phyloP scores from a whole-genome alignment of 805 yeast species.

The Candida argentea region DNA sequence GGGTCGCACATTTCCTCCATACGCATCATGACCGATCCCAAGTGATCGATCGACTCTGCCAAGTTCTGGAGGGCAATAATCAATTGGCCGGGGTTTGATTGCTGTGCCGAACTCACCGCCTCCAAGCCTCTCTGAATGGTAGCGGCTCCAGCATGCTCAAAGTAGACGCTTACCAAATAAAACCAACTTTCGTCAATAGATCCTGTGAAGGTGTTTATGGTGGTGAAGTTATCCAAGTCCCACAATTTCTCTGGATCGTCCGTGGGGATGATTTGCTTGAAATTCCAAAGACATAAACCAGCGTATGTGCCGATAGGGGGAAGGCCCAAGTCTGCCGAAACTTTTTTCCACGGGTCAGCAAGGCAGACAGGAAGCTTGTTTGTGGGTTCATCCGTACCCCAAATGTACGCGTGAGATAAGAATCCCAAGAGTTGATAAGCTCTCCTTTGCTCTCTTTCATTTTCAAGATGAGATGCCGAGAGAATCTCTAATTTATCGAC shows the following conservation, averaged over 20 bases:
- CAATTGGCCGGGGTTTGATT: constrained; percentile 32
- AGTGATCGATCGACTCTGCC: constrained; percentile 64
- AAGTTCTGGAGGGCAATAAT: constrained; percentile 43
- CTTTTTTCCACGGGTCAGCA: constrained; percentile 59
- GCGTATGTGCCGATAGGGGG: constrained; percentile 90
- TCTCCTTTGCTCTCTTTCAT: constrained; percentile 52
- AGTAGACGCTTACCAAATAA: constrained; percentile 76
- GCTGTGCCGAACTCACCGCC: constrained; percentile 49
- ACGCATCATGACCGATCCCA: constrained; percentile 63
- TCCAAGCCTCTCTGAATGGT: constrained; percentile 58
- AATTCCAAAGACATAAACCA: constrained; percentile 83
- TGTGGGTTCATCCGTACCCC: constrained; percentile 62
- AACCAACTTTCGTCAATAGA: constrained; percentile 91
- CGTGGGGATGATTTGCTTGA: constrained; percentile 46
- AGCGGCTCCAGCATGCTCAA: constrained; percentile 74
- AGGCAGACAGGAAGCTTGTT: constrained; percentile 57
- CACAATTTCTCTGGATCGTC: constrained; percentile 23
- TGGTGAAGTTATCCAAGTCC: constrained; percentile 62
- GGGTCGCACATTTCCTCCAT: constrained; percentile 96
- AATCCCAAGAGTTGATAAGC: constrained; percentile 77
- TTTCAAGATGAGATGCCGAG: constrained; percentile 32
- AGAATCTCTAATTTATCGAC: constrained; percentile 59
- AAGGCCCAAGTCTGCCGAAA: constrained; percentile 50
- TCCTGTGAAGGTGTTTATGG: constrained; percentile 82
- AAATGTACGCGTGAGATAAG: constrained; percentile 78